Conservation (phyloP, 2,329 filamentous ascomycete genomes). For the Akanthomyces muscarius region DNA sequence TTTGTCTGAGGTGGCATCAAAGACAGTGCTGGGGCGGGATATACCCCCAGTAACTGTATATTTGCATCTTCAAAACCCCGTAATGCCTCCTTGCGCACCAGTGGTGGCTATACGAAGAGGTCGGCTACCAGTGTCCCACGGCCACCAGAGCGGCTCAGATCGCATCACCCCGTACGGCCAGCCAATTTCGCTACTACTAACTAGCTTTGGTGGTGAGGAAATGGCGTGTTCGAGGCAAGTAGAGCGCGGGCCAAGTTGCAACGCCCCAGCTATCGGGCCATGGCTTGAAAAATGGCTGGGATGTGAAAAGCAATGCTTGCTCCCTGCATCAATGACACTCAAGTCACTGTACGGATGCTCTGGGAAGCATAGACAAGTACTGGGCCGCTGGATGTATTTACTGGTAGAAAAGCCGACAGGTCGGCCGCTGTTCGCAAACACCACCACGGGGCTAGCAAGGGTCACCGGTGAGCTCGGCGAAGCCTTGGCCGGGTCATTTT, state of each 20-base stretch:
- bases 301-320: too few relatives aligned
- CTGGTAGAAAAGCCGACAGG: neutral
- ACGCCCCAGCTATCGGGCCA: neutral
- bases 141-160: too few relatives aligned
- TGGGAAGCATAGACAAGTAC: too few relatives aligned
- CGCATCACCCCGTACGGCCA: neutral
- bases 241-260: conserved; percentile 1
- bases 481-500: too few relatives aligned
- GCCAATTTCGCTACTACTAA: neutral
- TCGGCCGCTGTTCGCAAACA: neutral
- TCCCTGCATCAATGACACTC: neutral
- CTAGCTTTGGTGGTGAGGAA: neutral
- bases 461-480: too few relatives aligned
- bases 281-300: too few relatives aligned
- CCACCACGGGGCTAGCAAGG: too few relatives aligned
- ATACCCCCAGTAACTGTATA: neutral
- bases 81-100: too few relatives aligned
- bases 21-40: neutral
- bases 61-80: neutral
- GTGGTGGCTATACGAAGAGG: too few relatives aligned
- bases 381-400: too few relatives aligned
- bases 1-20: conserved; percentile 4
- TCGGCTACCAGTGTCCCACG: too few relatives aligned
- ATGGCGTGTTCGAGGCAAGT: neutral
- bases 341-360: neutral